A percentile compares a stretch with the other conserved stretches of the same genome.
These are phyloP conservation scores for Creolimax fragrantissima DNA, from an alignment of 78 protist species.

Conservation along the genomic window DNA sequence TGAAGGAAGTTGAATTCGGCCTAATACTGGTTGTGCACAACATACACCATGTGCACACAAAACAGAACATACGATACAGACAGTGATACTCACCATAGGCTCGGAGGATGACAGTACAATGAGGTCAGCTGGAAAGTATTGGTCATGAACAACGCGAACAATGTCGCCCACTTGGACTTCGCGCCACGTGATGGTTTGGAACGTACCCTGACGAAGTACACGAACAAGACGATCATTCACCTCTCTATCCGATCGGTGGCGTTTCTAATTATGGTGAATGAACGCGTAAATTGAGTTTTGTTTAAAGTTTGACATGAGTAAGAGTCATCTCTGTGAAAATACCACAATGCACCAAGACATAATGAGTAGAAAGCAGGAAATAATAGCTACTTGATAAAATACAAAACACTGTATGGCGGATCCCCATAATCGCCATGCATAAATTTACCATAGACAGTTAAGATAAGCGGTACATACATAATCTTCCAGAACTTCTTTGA, in stretches of 20 bases:
- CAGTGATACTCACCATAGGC: background rate
- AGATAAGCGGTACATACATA: conserved; percentile 25
- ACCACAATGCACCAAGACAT: too few relatives aligned
- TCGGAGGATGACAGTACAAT: background rate
- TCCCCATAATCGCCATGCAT: too few relatives aligned
- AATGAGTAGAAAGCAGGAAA: too few relatives aligned
- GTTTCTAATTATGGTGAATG: conserved; percentile 18
- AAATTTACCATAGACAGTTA: too few relatives aligned
- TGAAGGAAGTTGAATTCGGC: too few relatives aligned
- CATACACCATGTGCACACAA: too few relatives aligned
- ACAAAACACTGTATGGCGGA: too few relatives aligned
- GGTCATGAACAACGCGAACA: conserved; percentile 3
- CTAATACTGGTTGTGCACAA: too few relatives aligned
- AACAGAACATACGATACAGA: too few relatives aligned
- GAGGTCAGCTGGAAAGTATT: conserved; percentile 11
- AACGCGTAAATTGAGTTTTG: background rate
- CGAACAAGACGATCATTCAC: background rate
- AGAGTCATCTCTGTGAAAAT: too few relatives aligned
- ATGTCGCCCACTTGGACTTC: conserved; percentile 50
- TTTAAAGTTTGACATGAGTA: too few relatives aligned
- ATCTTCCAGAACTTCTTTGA: conserved; percentile 71
- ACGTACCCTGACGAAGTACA: conserved; percentile 11
- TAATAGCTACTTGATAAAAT: too few relatives aligned
- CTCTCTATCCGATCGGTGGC: conserved; percentile 36
- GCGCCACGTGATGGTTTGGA: background rate